Conservation (phyloP, 1,284 basidiomycete species). For the Polyporus tsugae region DNA sequence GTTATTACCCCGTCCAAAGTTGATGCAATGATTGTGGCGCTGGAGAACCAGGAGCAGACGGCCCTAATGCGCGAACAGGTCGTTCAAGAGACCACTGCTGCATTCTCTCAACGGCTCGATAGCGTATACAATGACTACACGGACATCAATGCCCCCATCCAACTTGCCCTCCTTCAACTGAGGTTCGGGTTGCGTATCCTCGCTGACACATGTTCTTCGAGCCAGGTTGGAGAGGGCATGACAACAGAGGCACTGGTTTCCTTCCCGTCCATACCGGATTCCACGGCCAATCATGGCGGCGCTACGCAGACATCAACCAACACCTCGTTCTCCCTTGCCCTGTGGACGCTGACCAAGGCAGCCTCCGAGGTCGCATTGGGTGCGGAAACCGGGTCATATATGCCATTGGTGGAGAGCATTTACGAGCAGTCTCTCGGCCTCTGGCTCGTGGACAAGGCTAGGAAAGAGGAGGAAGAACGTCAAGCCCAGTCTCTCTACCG, state of each 20-base stretch:
- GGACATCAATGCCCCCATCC: slow-evolving; percentile 78
- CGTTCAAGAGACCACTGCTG: slow-evolving; percentile 70
- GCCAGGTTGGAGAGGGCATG: slow-evolving; percentile 20
- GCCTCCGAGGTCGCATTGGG: slow-evolving; percentile 52
- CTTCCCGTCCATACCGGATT: slow-evolving; percentile 62
- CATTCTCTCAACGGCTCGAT: slow-evolving; percentile 69
- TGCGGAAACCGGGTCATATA: slow-evolving; percentile 41
- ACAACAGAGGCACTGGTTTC: slow-evolving; percentile 50
- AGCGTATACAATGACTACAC: slow-evolving; percentile 65
- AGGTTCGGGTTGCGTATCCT: slow-evolving; percentile 80
- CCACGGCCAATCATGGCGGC: slow-evolving; percentile 44
- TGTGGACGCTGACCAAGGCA: slow-evolving; percentile 62
- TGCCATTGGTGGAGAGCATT: slow-evolving; percentile 51
- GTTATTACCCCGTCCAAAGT: slow-evolving; percentile 60
- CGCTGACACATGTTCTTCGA: slow-evolving; percentile 39
- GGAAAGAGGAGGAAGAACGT: slow-evolving; percentile 70
- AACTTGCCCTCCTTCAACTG: slow-evolving; percentile 70
- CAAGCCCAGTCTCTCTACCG: slow-evolving; percentile 86
- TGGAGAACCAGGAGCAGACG: slow-evolving; percentile 47
- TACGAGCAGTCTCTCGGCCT: slow-evolving; percentile 83
- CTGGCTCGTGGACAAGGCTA: slow-evolving; percentile 85
- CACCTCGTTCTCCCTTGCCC: slow-evolving; percentile 44
- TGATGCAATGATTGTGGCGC: slow-evolving; percentile 46
- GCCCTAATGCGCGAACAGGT: slow-evolving; percentile 63
- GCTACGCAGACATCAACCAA: slow-evolving; percentile 14